Percentiles rank a stretch among this genome's conserved stretches.
phyloP scores from a whole-genome alignment of 192 early-diverging fungal species.

The Backusella mclennaniae region DNA sequence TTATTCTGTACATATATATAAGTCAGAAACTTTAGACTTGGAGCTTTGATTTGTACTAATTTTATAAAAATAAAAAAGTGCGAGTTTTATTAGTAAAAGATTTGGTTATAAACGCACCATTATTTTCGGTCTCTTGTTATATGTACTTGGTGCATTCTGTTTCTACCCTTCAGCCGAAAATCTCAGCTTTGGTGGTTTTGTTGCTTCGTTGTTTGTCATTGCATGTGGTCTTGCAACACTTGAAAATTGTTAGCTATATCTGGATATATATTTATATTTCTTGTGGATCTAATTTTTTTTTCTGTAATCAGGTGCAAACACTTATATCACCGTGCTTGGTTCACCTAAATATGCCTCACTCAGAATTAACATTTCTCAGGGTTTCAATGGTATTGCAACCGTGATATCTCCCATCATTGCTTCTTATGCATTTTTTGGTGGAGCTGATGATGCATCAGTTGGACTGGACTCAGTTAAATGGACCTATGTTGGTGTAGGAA shows the following conservation, averaged over 20 bases:
- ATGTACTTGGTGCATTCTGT: constrained; percentile 32
- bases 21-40: no score
- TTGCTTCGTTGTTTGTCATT: constrained; percentile 36
- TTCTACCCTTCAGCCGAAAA: constrained; percentile 31
- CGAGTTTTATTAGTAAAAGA: constrained; percentile 25
- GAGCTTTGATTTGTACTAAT: no score
- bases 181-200: constrained; percentile 32
- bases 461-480: constrained; percentile 27
- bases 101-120: constrained; percentile 35
- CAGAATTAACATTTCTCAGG: constrained; percentile 33
- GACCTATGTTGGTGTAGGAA: constrained; percentile 34
- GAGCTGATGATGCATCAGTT: background rate
- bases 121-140: constrained; percentile 30
- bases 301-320: constrained; percentile 26
- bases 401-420: constrained; percentile 33
- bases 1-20: background rate
- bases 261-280: background rate
- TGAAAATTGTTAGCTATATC: constrained; percentile 25
- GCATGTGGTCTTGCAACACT: constrained; percentile 36
- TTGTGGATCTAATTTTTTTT: background rate
- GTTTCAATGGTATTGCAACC: constrained; percentile 34
- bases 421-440: constrained; percentile 36
- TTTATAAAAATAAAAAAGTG: constrained; percentile 8
- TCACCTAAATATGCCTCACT: constrained; percentile 17
- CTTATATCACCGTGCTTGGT: constrained; percentile 33